Conservation (phyloP, 2,329 filamentous ascomycete genomes). For the Monosporascus sp. region DNA sequence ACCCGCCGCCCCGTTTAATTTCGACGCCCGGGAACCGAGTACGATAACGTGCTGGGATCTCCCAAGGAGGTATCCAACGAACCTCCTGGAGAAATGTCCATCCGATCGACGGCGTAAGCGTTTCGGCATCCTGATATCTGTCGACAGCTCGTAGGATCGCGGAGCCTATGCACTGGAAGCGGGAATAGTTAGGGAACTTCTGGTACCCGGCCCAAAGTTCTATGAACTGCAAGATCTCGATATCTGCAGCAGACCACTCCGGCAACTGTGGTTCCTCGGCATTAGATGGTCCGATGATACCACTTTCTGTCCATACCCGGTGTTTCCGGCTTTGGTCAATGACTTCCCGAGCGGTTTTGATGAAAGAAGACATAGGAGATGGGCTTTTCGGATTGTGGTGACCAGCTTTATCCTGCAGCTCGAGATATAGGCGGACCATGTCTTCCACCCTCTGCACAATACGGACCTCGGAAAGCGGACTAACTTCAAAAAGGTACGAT, state of each 20-base stretch:
- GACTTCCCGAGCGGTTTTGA: conserved; percentile 40
- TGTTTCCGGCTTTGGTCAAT: conserved; percentile 47
- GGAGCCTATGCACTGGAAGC: conserved; percentile 57
- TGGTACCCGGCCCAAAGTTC: conserved; percentile 60
- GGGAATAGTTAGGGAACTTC: conserved; percentile 46
- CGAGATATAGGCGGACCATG: conserved; percentile 49
- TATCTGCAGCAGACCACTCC: conserved; percentile 44
- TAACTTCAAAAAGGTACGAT: conserved; percentile 57
- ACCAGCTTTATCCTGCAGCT: conserved; percentile 16
- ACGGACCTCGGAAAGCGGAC: conserved; percentile 47
- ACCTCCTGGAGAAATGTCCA: conserved; percentile 72
- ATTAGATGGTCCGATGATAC: conserved; percentile 38
- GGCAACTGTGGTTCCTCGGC: conserved; percentile 6
- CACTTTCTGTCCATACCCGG: conserved; percentile 44
- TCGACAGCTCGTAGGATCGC: conserved; percentile 56
- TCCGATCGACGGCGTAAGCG: conserved; percentile 40
- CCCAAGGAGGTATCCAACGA: conserved; percentile 65
- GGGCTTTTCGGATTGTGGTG: neutral
- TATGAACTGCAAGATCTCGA: conserved; percentile 60
- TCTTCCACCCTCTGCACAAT: conserved; percentile 44
- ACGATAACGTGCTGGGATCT: conserved; percentile 60
- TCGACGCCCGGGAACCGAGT: conserved; percentile 45
- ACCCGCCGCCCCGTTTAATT: conserved; percentile 36
- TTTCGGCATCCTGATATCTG: conserved; percentile 49
- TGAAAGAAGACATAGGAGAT: conserved; percentile 36